Evolutionary conservation across 1,139 yeast species (phyloP).

Genomic region (Geotrichum histeridarum): DNA sequence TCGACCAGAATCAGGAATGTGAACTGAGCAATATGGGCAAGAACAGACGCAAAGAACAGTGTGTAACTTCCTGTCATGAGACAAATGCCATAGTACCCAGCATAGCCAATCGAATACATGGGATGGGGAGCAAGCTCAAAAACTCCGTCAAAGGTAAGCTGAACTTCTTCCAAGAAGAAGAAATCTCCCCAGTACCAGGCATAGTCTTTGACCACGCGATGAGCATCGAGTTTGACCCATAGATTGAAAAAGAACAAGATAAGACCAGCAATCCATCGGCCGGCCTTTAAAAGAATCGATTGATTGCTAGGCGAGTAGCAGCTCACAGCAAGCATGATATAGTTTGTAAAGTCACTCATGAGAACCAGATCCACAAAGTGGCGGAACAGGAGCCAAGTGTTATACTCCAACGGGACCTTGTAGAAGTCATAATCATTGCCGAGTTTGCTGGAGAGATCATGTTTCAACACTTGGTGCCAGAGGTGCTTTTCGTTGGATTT

Average conservation of each 20-base stretch:
- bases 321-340: constrained; percentile 62
- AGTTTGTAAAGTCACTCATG: constrained; percentile 81
- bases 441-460: constrained; percentile 58
- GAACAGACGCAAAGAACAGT: constrained; percentile 62
- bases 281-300: constrained; percentile 36
- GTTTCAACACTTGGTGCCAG: constrained; percentile 44
- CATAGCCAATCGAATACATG: constrained; percentile 86
- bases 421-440: constrained; percentile 48
- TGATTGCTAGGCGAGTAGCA: constrained; percentile 47
- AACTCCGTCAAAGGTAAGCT: constrained; percentile 82
- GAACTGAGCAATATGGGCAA: constrained; percentile 79
- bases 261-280: constrained; percentile 42
- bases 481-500: constrained; percentile 28
- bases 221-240: constrained; percentile 91
- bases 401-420: constrained; percentile 64
- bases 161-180: constrained; percentile 75
- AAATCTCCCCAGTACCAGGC: constrained; percentile 98
- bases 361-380: constrained; percentile 75
- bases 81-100: constrained; percentile 84
- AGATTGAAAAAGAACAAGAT: constrained; percentile 62
- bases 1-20: constrained; percentile 71
- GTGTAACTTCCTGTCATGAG: constrained; percentile 72
- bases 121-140: constrained; percentile 92
- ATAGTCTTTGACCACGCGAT: constrained; percentile 80
- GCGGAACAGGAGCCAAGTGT: constrained; percentile 78